Conservation (phyloP, 495 filamentous ascomycete genomes). For the Cudoniella acicularis region DNA sequence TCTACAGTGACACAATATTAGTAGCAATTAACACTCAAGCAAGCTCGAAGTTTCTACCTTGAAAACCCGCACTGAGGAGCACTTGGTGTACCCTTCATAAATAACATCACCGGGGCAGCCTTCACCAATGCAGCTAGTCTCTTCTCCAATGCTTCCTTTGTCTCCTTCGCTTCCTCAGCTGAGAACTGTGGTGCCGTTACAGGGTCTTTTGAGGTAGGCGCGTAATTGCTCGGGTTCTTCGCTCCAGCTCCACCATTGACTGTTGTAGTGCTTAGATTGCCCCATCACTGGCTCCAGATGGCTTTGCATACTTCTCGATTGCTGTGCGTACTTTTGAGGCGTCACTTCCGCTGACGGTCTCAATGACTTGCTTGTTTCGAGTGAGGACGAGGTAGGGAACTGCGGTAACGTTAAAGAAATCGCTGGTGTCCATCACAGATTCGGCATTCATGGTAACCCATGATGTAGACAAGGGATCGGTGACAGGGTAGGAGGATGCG, state of each 20-base stretch:
- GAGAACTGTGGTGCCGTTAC: slow-evolving; percentile 35
- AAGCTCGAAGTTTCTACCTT: slow-evolving; percentile 1
- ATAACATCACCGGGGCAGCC: slow-evolving; percentile 96
- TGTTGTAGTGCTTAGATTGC: slow-evolving; percentile 22
- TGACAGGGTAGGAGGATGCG: slow-evolving; percentile 71
- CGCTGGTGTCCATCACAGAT: slow-evolving; percentile 80
- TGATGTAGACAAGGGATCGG: slow-evolving; percentile 59
- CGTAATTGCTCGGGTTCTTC: slow-evolving; percentile 38
- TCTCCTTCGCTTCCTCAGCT: slow-evolving; percentile 47
- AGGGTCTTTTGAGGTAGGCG: slow-evolving; percentile 42
- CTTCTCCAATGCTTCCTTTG: slow-evolving; percentile 74
- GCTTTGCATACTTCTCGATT: slow-evolving; percentile 70
- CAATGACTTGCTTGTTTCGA: slow-evolving; percentile 63
- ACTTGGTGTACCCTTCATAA: slow-evolving; percentile 90
- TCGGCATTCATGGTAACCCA: slow-evolving; percentile 91
- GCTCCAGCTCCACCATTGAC: slow-evolving; percentile 24
- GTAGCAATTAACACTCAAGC: not conserved
- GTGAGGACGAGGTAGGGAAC: slow-evolving; percentile 88
- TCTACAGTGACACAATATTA: slow-evolving; percentile 30
- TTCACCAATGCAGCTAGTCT: slow-evolving; percentile 78
- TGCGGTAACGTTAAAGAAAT: slow-evolving; percentile 86
- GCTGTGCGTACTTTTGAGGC: slow-evolving; percentile 73
- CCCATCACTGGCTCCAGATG: slow-evolving; percentile 26
- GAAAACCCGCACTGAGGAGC: slow-evolving; percentile 94
- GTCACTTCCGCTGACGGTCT: slow-evolving; percentile 84